These are phyloP conservation scores for Dichotomocladium elegans DNA, from an alignment of 371 early-diverging fungal species.

Conservation along the genomic window DNA sequence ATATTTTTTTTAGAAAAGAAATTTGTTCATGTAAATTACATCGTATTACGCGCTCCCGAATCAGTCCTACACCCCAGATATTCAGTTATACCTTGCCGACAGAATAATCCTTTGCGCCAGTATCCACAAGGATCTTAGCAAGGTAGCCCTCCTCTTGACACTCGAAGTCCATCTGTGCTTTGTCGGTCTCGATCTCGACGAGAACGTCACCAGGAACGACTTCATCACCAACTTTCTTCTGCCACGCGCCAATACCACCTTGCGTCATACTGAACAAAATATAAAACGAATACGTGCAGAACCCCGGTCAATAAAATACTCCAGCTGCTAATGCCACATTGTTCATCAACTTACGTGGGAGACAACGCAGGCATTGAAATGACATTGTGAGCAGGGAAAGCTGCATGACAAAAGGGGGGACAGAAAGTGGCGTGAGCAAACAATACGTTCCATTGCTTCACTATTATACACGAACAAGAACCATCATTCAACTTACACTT, in stretches of 20 bases:
- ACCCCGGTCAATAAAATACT: neutral
- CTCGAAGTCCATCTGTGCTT: conserved; percentile 99
- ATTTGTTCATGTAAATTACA: neutral
- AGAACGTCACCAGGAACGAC: conserved; percentile 94
- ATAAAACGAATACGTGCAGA: too few relatives aligned
- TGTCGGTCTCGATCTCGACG: conserved; percentile 98
- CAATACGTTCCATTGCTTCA: too few relatives aligned
- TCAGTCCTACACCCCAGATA: too few relatives aligned
- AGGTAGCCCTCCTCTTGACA: conserved; percentile 97
- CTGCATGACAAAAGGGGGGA: conserved; percentile 36
- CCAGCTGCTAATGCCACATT: too few relatives aligned
- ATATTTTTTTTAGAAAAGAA: conserved; percentile 4
- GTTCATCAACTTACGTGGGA: conserved; percentile 67
- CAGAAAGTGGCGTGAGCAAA: too few relatives aligned
- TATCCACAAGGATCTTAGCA: conserved; percentile 88
- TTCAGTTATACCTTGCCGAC: conserved; percentile 60
- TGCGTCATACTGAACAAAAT: conserved; percentile 78
- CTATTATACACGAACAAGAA: neutral
- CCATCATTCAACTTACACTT: conserved; percentile 43
- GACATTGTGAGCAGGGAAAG: conserved; percentile 84
- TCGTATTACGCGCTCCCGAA: too few relatives aligned
- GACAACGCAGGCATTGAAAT: conserved; percentile 98
- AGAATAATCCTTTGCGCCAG: conserved; percentile 82
- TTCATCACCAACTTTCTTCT: conserved; percentile 93
- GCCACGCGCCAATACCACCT: conserved; percentile 95